These are phyloP conservation scores for Elasticomyces elasticus DNA, from an alignment of 495 filamentous ascomycete genomes.

Conservation along the genomic window DNA sequence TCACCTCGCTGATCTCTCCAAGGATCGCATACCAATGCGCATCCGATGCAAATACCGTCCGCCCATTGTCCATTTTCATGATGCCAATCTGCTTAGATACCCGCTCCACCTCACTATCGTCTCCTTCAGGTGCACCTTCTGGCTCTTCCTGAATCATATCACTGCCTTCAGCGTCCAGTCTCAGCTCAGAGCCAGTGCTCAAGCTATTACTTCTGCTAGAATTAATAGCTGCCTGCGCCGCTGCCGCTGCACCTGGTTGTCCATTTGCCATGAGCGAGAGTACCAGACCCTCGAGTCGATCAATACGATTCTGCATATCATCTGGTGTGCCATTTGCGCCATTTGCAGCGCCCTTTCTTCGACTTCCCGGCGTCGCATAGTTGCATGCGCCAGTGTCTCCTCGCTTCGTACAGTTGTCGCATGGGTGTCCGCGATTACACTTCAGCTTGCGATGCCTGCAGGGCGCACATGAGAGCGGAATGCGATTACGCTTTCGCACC, in stretches of 20 bases:
- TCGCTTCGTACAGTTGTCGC: constrained; percentile 90
- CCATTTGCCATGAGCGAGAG: constrained; percentile 94
- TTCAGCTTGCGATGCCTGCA: constrained; percentile 95
- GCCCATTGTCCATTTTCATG: constrained; percentile 81
- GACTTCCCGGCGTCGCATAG: constrained; percentile 69
- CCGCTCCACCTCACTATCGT: constrained; percentile 80
- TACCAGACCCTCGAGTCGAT: constrained; percentile 89
- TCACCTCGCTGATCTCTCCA: constrained; percentile 86
- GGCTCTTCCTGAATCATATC: constrained; percentile 44
- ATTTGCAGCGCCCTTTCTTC: constrained; percentile 61
- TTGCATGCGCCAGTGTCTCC: constrained; percentile 75
- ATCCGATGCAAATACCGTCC: constrained; percentile 80
- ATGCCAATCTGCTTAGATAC: constrained; percentile 87
- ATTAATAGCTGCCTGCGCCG: constrained; percentile 54
- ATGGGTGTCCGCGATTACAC: constrained; percentile 86
- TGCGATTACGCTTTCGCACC: constrained; percentile 85
- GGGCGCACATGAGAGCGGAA: constrained; percentile 88
- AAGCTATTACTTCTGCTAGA: constrained; percentile 43
- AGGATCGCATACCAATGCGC: constrained; percentile 91
- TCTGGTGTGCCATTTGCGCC: constrained; percentile 56
- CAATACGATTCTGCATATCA: constrained; percentile 99
- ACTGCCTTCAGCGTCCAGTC: constrained; percentile 48
- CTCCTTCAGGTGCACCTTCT: constrained; percentile 33
- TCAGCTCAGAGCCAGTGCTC: constrained; percentile 25
- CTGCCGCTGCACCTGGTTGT: constrained; percentile 52